Conservation (phyloP, 805 yeast species). For the Myxozyma neotropica region DNA sequence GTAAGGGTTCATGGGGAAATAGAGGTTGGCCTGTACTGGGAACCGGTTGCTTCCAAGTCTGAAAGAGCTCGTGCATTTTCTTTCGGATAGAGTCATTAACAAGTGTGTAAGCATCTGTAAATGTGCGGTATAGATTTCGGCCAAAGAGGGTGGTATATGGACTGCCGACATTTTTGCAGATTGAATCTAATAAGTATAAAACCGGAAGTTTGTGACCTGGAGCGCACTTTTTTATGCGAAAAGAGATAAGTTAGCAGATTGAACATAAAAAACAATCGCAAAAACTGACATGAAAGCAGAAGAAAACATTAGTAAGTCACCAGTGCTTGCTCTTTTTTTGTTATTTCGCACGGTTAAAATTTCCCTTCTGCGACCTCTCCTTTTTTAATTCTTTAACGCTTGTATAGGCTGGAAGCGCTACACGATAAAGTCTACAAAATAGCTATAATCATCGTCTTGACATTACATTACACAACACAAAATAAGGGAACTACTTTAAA, state of each 20-base stretch:
- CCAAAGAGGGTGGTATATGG: constrained; percentile 86
- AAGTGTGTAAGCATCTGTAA: constrained; percentile 74
- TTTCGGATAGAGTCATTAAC: constrained; percentile 75
- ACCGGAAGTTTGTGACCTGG: constrained; percentile 85
- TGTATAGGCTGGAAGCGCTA: background rate
- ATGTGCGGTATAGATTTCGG: constrained; percentile 65
- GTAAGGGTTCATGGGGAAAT: constrained; percentile 70
- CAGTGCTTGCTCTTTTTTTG: background rate
- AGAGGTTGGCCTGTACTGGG: constrained; percentile 65
- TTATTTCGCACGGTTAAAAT: background rate
- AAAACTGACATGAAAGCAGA: background rate
- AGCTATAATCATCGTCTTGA: constrained; percentile 2
- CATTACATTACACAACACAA: background rate
- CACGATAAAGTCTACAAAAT: constrained; percentile 1
- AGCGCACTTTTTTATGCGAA: constrained; percentile 49
- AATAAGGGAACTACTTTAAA: too few relatives aligned
- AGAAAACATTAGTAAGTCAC: background rate
- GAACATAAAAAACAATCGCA: background rate
- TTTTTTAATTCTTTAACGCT: background rate
- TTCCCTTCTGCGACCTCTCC: background rate
- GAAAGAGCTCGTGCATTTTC: constrained; percentile 74
- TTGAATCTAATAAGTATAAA: constrained; percentile 83
- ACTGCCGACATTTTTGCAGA: constrained; percentile 84
- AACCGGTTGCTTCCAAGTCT: constrained; percentile 76
- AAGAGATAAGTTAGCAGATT: constrained; percentile 2